phyloP scores from a whole-genome alignment of 176 grass and related monocot species.

The Oryza longistaminata region DNA sequence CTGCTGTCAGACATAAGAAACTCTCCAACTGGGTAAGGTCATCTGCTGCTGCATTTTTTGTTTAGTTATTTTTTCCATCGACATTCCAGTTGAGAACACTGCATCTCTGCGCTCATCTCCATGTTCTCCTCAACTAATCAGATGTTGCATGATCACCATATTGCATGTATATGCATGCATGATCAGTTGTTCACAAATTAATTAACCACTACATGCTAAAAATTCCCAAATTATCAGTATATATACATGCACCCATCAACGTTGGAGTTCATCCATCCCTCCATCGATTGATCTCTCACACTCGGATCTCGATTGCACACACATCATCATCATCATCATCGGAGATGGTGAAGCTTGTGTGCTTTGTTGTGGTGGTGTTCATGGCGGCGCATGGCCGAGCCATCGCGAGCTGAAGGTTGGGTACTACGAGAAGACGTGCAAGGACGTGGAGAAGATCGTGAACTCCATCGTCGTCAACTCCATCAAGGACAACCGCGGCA shows the following conservation, averaged over 20 bases:
- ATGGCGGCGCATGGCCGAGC: neutral
- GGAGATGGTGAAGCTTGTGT: neutral
- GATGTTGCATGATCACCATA: neutral
- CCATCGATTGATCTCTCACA: neutral
- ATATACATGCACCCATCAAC: neutral
- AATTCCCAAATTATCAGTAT: neutral
- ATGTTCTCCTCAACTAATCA: neutral
- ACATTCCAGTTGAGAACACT: neutral
- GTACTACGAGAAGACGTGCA: neutral
- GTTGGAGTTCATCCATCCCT: neutral
- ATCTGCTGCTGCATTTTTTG: neutral
- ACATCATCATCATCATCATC: neutral
- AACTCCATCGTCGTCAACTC: constrained; percentile 29
- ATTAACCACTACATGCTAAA: neutral
- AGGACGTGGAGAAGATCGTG: constrained; percentile 27
- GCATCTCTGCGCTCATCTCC: neutral
- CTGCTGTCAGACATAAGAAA: neutral
- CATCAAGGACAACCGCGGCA: constrained; percentile 8
- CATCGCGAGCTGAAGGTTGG: neutral
- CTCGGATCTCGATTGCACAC: neutral
- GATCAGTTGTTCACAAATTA: neutral
- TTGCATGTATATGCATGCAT: neutral
- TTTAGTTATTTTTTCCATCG: neutral
- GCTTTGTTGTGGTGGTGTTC: neutral
- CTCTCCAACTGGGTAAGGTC: neutral